Percentiles rank a stretch among this genome's conserved stretches.
These are phyloP conservation scores for Cajanus cajan DNA, from an alignment of 306 rosid genomes.

Conservation along the genomic window DNA sequence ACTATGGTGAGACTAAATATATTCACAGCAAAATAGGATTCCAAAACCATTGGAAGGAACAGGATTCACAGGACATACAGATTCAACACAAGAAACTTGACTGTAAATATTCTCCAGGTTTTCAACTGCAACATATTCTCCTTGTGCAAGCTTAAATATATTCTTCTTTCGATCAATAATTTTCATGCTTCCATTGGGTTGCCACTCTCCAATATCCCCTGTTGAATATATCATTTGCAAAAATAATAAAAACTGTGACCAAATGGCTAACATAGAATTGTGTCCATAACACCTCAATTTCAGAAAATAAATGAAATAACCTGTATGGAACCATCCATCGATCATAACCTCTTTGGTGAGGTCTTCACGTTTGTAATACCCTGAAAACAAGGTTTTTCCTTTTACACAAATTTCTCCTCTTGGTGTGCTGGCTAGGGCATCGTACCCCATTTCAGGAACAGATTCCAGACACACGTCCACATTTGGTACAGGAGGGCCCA, in stretches of 20 bases:
- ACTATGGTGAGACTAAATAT: neutral
- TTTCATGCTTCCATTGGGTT: constrained; percentile 89
- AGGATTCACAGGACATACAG: constrained; percentile 52
- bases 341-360: constrained; percentile 83
- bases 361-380: constrained; percentile 91
- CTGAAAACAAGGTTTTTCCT: constrained; percentile 83
- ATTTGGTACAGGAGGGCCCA: constrained; percentile 98
- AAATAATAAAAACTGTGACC: neutral
- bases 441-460: constrained; percentile 96
- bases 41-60: constrained; percentile 8
- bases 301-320: constrained; percentile 41
- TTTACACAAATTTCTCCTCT: constrained; percentile 87
- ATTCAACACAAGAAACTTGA: constrained; percentile 64
- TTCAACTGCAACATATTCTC: constrained; percentile 98
- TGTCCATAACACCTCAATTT: too few species aligned
- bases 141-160: constrained; percentile 97
- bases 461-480: constrained; percentile 90
- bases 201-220: constrained; percentile 99
- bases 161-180: constrained; percentile 96
- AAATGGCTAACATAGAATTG: neutral
- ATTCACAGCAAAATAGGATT: neutral
- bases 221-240: constrained; percentile 34
- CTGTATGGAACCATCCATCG: constrained; percentile 98
- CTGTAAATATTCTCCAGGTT: constrained; percentile 87
- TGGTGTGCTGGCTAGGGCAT: constrained; percentile 69